Conservation (phyloP, 1,139 yeast genomes). For the Lizanozyma gosingica region DNA sequence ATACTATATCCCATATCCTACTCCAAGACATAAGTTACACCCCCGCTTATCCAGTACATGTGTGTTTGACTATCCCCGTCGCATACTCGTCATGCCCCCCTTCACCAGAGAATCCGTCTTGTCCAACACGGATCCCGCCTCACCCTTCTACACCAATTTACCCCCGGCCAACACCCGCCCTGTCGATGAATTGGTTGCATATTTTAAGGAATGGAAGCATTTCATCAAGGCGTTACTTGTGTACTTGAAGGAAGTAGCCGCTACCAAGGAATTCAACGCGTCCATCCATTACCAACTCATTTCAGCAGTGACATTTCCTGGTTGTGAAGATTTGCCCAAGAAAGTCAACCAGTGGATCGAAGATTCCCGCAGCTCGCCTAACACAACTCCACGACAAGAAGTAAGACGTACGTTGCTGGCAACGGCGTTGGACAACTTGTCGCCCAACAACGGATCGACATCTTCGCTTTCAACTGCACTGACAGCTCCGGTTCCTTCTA, state of each 20-base stretch:
- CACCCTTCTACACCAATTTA: slow-evolving; percentile 33
- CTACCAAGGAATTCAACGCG: slow-evolving; percentile 63
- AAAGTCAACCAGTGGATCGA: neutral
- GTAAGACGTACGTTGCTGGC: neutral
- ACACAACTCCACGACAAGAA: neutral
- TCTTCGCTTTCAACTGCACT: neutral
- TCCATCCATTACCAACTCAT: slow-evolving; percentile 56
- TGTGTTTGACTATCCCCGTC: too few relatives aligned
- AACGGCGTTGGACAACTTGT: neutral
- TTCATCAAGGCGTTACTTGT: slow-evolving; percentile 52
- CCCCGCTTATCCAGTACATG: too few relatives aligned
- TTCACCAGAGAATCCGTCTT: slow-evolving; percentile 22
- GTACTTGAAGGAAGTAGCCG: slow-evolving; percentile 53
- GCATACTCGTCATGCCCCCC: neutral
- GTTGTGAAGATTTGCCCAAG: neutral
- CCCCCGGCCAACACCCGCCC: slow-evolving; percentile 37
- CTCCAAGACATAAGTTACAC: too few relatives aligned
- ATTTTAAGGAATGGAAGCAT: slow-evolving; percentile 66
- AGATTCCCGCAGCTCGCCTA: neutral
- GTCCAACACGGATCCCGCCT: slow-evolving; percentile 25
- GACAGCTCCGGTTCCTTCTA: neutral
- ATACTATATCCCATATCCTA: too few relatives aligned
- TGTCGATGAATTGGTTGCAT: slow-evolving; percentile 40
- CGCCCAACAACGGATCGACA: neutral
- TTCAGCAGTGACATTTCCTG: slow-evolving; percentile 50